These are phyloP conservation scores for Heliamphora exappendiculata DNA, from an alignment of 148 eudicot species.

Conservation along the genomic window DNA sequence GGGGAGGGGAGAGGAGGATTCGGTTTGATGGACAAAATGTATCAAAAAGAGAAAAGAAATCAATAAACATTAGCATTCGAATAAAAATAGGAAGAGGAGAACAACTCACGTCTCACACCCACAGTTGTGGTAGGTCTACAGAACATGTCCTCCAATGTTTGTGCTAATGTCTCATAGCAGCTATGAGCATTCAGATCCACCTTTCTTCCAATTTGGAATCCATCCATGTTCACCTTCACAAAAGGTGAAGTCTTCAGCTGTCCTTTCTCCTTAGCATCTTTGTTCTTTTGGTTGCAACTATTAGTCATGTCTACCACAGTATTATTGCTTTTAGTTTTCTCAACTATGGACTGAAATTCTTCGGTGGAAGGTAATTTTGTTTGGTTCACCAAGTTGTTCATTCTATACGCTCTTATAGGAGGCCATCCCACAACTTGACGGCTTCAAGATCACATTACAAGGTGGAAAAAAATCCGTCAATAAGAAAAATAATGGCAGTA, in stretches of 20 bases:
- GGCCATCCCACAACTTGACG: slow-evolving; percentile 99
- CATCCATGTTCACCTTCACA: slow-evolving; percentile 95
- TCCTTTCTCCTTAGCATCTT: slow-evolving; percentile 25
- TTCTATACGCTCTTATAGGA: slow-evolving; percentile 72
- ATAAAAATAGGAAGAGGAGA: slow-evolving; percentile 2
- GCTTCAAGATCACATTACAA: slow-evolving; percentile 22
- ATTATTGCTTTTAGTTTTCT: slow-evolving; percentile 39
- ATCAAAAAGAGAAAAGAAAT: not conserved
- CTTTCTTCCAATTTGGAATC: slow-evolving; percentile 80
- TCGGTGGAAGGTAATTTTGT: slow-evolving; percentile 42
- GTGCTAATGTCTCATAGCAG: slow-evolving; percentile 63
- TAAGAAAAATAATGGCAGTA: not conserved
- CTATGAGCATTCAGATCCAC: slow-evolving; percentile 78
- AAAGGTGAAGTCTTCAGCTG: slow-evolving; percentile 39
- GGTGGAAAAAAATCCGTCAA: not conserved
- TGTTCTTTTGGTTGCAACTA: slow-evolving; percentile 6
- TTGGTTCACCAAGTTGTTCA: slow-evolving; percentile 69
- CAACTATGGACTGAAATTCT: slow-evolving; percentile 32
- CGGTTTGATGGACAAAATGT: not conserved
- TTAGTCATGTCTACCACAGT: slow-evolving; percentile 24
- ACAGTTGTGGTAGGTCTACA: slow-evolving; percentile 30
- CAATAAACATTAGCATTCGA: not conserved
- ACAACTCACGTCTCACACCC: slow-evolving; percentile 42
- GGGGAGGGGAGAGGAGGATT: not conserved
- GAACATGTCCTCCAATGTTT: slow-evolving; percentile 74